Evolutionary conservation across 106 monocot genomes (phyloP).

Genomic region (Dendrobium officinale): DNA sequence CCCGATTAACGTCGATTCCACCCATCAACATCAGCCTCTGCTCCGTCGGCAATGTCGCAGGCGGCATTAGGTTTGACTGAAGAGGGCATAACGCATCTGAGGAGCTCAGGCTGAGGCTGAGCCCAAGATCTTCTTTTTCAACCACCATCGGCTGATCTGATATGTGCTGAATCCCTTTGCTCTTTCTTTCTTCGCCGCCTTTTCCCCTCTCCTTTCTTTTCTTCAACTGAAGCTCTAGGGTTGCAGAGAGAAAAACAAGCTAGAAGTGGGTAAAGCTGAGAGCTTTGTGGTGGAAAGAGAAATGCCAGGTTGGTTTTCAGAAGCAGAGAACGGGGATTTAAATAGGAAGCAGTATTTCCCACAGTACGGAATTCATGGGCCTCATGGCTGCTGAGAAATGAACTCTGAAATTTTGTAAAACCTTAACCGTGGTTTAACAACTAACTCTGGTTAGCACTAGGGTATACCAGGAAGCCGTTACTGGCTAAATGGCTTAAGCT

Average conservation of each 20-base stretch:
- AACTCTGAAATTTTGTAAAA: neutral
- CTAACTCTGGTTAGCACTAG: neutral
- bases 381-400: neutral
- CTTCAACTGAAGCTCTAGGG: neutral
- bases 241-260: neutral
- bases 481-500: too few relatives aligned
- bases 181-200: neutral
- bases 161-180: neutral
- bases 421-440: neutral
- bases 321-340: neutral
- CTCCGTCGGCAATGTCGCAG: neutral
- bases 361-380: too few relatives aligned
- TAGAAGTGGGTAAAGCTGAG: neutral
- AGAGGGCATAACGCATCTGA: neutral
- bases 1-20: constrained; percentile 22
- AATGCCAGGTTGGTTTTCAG: too few relatives aligned
- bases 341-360: neutral
- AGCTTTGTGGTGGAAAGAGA: neutral
- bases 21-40: neutral
- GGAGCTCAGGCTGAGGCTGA: constrained; percentile 15
- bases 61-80: constrained; percentile 13
- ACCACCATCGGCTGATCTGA: constrained; percentile 8
- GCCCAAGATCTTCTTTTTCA: constrained; percentile 19
- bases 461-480: too few relatives aligned
- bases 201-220: neutral